Base-by-base conservation (phyloP, 1,284 basidiomycete genomes). In the Puccinia coronata region DNA sequence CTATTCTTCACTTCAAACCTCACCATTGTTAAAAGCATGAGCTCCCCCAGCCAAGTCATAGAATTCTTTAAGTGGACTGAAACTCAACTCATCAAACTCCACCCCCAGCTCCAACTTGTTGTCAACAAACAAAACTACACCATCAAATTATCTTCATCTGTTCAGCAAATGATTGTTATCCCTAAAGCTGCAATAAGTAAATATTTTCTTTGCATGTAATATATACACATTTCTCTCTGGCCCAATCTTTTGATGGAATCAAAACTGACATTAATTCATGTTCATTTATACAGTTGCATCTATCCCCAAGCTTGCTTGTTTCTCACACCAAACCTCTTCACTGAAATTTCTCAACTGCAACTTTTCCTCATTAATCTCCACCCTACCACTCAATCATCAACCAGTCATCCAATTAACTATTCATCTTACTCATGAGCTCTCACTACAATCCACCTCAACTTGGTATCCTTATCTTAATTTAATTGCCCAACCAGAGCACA, bases 241-340 rank as follows among this genome's bases (percentile, higher is more conserved):
- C n/a, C n/a, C n/a, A n/a, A 47, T 43, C 41, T 28, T 2, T 47
- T 47, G 6, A 51, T 34, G 16, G 9, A 25, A 25, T 16, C 47
- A n/a, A 23, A 41, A 41, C 53, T 55, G 28, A 53, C n/a, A 5
- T 39, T 4, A 72, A 18, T 53, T 1, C 25, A 8, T 71, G 5
- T 73, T 28, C 23, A 5, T 36, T 73, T 57, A 16, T 31, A 36
- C 34, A 81, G 79, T 81, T 28, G 79, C 71, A 23, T 73, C 79
- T 9, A 74, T 81, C 41, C 79, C 79, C 34, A 81, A 81, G 67
- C 20, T 25, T 20, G 39, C 43, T 53, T 81, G 79, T 67, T 72
- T 81, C 55, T 74, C 79, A 34, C 70, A 74, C 67, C 55, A 47
- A 43, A 73, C 79, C 34, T 81, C 79, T 25, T 53, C 49, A n/a